These are phyloP conservation scores for Chenopodium formosanum DNA, from an alignment of 148 eudicot species.

Conservation along the genomic window DNA sequence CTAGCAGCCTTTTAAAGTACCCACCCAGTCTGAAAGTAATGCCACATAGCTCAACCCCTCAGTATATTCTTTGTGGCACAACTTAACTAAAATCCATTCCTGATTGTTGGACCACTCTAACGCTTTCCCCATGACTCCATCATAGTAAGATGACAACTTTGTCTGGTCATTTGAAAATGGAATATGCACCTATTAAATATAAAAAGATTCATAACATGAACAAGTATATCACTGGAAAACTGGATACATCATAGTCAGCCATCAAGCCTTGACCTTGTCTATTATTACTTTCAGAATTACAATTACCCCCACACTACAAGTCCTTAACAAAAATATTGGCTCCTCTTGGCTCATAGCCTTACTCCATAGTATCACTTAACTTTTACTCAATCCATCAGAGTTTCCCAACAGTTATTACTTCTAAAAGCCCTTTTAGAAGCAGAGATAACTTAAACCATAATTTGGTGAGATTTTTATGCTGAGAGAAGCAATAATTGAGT, in stretches of 20 bases:
- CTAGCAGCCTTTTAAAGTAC: too few relatives aligned
- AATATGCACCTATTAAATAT: too few relatives aligned
- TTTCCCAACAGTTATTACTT: neutral
- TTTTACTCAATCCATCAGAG: neutral
- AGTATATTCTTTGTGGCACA: neutral
- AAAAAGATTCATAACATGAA: neutral
- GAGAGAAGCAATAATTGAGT: neutral
- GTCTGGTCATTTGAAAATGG: neutral
- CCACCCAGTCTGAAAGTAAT: neutral
- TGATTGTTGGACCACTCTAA: neutral
- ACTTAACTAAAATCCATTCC: neutral
- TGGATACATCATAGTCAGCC: neutral
- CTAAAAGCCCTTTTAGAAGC: neutral
- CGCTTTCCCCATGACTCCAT: neutral
- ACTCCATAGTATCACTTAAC: neutral
- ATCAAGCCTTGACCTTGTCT: neutral
- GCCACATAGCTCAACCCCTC: neutral
- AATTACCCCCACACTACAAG: neutral
- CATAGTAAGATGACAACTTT: neutral
- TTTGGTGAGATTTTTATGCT: neutral
- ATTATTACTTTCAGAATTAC: neutral
- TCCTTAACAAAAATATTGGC: neutral
- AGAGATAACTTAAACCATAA: neutral
- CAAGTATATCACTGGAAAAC: neutral
- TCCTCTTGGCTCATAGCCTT: neutral